Evolutionary conservation across 2,329 filamentous ascomycete genomes (phyloP).

Genomic region (Mollisia scopiformis): DNA sequence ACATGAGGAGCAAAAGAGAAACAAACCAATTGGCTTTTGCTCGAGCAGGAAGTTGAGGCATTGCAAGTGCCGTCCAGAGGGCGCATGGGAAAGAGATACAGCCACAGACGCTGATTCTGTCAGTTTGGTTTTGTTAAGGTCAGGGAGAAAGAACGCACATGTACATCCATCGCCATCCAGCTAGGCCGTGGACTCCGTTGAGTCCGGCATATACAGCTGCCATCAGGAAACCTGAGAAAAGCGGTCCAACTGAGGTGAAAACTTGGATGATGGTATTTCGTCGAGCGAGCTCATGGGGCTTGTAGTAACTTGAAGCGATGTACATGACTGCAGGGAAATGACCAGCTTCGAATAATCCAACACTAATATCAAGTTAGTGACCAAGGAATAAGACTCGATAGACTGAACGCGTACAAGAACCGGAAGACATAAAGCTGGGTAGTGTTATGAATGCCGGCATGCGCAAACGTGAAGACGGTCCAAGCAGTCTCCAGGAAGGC

Average conservation of each 20-base stretch:
- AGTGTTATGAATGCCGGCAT: conserved; percentile 64
- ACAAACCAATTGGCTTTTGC: conserved; percentile 13
- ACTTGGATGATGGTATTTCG: conserved; percentile 49
- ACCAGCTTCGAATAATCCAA: conserved; percentile 47
- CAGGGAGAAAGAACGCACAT: conserved; percentile 17
- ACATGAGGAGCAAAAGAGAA: conserved; percentile 1
- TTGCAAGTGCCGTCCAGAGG: conserved; percentile 10
- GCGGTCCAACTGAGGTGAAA: conserved; percentile 55
- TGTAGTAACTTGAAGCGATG: conserved; percentile 53
- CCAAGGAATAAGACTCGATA: not conserved
- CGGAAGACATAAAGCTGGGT: conserved; percentile 62
- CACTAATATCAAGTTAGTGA: conserved; percentile 7
- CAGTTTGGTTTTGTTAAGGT: not conserved
- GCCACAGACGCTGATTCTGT: conserved; percentile 9
- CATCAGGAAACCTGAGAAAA: conserved; percentile 37
- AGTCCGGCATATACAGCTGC: conserved; percentile 23
- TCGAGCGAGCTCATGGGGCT: conserved; percentile 58
- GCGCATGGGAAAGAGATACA: conserved; percentile 13
- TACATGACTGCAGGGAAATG: conserved; percentile 36
- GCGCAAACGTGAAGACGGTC: conserved; percentile 29
- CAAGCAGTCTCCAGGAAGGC: conserved; percentile 7
- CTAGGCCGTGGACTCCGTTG: conserved; percentile 44
- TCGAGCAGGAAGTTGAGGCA: conserved; percentile 13
- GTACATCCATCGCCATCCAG: conserved; percentile 53
- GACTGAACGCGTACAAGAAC: conserved; percentile 47